Evolutionary conservation across 2,329 filamentous ascomycete genomes (phyloP).

Genomic region (Xylaria multiplex): DNA sequence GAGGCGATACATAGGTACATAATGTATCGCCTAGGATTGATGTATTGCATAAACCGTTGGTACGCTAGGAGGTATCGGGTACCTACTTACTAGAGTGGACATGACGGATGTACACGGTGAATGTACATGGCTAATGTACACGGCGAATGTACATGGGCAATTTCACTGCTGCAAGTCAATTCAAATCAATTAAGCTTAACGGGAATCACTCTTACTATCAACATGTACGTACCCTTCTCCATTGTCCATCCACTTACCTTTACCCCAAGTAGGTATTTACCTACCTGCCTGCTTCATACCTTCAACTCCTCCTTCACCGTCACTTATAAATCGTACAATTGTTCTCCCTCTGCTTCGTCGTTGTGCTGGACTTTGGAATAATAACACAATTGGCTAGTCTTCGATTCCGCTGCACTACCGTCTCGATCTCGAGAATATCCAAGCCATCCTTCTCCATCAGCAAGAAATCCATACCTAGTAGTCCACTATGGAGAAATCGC

Average conservation of each 20-base stretch:
- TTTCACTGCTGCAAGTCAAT: conserved; percentile 9
- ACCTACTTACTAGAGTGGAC: too few species aligned
- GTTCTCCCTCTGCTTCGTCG: not conserved
- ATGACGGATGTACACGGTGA: too few species aligned
- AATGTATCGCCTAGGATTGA: too few species aligned
- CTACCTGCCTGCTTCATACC: too few species aligned
- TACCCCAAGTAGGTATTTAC: too few species aligned
- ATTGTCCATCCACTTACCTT: conserved; percentile 6
- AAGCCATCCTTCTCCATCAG: not conserved
- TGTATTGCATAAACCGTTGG: too few species aligned
- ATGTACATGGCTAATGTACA: too few species aligned
- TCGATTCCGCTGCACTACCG: not conserved
- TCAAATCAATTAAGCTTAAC: conserved; percentile 32
- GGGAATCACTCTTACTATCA: not conserved
- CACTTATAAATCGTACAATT: not conserved
- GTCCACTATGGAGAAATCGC: conserved; percentile 36
- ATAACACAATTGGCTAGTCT: conserved; percentile 4
- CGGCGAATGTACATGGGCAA: too few species aligned
- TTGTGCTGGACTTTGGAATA: not conserved
- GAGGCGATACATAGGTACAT: too few species aligned
- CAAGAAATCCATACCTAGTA: too few species aligned
- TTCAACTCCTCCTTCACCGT: not conserved
- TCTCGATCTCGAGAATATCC: not conserved
- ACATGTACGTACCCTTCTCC: not conserved
- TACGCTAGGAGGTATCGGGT: too few species aligned